Evolutionary conservation across 1,284 basidiomycete species (phyloP), one percentile per base, ranked within the genome.

Genomic region (Ceratobasidium sp.): DNA sequence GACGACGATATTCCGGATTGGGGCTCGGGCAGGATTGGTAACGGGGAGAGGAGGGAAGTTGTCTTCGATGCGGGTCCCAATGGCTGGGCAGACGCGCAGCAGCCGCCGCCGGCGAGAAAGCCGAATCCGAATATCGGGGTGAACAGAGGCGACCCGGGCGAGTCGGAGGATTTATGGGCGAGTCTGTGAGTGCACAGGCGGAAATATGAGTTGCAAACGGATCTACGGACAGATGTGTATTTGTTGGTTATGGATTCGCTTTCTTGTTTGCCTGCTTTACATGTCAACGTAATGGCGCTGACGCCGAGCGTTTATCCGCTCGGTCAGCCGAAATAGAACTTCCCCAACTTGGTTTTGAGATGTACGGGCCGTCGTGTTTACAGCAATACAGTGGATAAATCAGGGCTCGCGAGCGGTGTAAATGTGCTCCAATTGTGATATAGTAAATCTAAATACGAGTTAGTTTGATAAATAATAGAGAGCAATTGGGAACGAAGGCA

Each of bases 141-240:
- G 30, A 60, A 72, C 36, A 65, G 84, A 6, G 78, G 81, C n/a
- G 81, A 80, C 69, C 85, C 89, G 28, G 82, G 88, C 65, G 90
- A 92, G 76, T 80, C 81, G 3, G 85, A 88, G 76, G 91, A 92
- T 77, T 81, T 90, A 52, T 92, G 91, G 91, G 90, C 90, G 2
- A 87, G 87, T 77, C 76, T 91, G 36, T 67, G 26, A 55, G 8
- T 23, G 36, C 5, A 12, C 6, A 23, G 23, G 16, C 46, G 46
- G 18, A 45, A 45, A 18, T 8, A 18, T 45, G 36, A 14, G 36
- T 3, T 45, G 43, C 6, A 18, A 45, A n/a, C 9, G 18, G 16
- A 45, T 45, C 18, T 45, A 45, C 16, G 43, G 43, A 45, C 43
- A 45, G 43, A n/a, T 45, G 43, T 45, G 43, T 18, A n/a, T 45